These are phyloP conservation scores for Porpolomopsis calyptriformis DNA, from an alignment of 768 basidiomycete species.

Conservation along the genomic window DNA sequence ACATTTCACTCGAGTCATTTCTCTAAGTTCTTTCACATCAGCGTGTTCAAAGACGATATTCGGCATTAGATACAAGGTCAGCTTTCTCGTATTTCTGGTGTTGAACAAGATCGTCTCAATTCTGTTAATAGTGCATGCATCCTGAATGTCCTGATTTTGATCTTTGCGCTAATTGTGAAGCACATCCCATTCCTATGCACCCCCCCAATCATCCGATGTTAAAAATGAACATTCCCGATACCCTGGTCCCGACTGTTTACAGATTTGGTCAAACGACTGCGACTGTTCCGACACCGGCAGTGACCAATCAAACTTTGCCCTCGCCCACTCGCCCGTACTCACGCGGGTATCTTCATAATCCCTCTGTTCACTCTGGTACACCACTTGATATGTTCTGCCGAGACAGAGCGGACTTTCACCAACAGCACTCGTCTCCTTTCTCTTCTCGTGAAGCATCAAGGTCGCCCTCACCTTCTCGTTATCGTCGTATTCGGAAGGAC, in stretches of 20 bases:
- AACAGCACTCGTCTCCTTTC: too few relatives aligned
- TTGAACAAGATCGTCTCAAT: neutral
- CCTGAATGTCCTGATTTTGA: slow-evolving; percentile 71
- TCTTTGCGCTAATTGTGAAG: slow-evolving; percentile 70
- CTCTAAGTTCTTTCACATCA: slow-evolving; percentile 9
- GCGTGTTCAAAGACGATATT: slow-evolving; percentile 42
- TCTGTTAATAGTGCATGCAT: slow-evolving; percentile 57
- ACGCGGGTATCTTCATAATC: slow-evolving; percentile 5
- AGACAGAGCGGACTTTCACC: too few relatives aligned
- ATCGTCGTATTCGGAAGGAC: too few relatives aligned
- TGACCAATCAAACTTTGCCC: neutral
- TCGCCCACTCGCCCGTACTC: neutral
- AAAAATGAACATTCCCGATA: slow-evolving; percentile 53
- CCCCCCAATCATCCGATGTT: slow-evolving; percentile 60
- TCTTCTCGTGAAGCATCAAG: too few relatives aligned
- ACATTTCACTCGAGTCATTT: neutral
- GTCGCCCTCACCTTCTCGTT: too few relatives aligned
- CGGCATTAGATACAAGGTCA: slow-evolving; percentile 66
- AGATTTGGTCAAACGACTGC: slow-evolving; percentile 18
- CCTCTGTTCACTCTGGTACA: neutral
- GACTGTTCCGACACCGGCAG: neutral
- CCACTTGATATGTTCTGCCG: neutral
- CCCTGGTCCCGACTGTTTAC: slow-evolving; percentile 36
- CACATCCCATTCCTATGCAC: slow-evolving; percentile 68
- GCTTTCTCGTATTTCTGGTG: slow-evolving; percentile 9